Percentiles rank a stretch among this genome's conserved stretches.
Conservation (phyloP, 2,329 filamentous ascomycete genomes). For the Fusarium euwallaceae region DNA sequence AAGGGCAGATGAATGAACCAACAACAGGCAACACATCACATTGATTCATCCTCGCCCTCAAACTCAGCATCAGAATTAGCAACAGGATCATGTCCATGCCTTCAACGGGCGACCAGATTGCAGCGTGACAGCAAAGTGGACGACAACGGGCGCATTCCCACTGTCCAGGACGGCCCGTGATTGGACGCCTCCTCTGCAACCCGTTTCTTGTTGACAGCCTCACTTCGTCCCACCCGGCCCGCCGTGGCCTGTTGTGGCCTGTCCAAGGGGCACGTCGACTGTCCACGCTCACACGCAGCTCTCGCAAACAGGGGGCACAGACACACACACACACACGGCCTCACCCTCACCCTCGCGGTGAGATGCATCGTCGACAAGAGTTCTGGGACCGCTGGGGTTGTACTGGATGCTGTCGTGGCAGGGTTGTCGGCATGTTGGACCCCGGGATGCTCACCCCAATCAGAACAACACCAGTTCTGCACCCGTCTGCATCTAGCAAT, state of each 20-base stretch:
- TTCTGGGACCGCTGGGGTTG: constrained; percentile 38
- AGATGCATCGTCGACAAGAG: constrained; percentile 22
- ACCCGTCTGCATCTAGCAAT: constrained; percentile 45
- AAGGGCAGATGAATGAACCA: constrained; percentile 6
- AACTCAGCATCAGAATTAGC: background rate
- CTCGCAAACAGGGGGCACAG: constrained; percentile 28
- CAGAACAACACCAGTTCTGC: constrained; percentile 35
- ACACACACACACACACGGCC: constrained; percentile 13
- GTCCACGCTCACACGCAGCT: constrained; percentile 20
- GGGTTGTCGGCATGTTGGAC: constrained; percentile 36
- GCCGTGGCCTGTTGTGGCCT: constrained; percentile 36
- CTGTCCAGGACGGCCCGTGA: constrained; percentile 17
- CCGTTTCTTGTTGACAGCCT: constrained; percentile 44
- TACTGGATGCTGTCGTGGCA: constrained; percentile 35
- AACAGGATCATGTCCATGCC: constrained; percentile 21
- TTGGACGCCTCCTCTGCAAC: constrained; percentile 42
- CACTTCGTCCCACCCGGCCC: constrained; percentile 36
- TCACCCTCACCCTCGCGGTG: constrained; percentile 16
- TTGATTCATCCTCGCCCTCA: constrained; percentile 7
- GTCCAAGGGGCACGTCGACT: constrained; percentile 36
- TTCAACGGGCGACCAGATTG: constrained; percentile 42
- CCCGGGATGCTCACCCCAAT: constrained; percentile 30
- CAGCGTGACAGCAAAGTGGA: constrained; percentile 35
- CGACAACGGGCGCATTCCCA: constrained; percentile 40
- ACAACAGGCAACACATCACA: constrained; percentile 1